Base-by-base conservation (phyloP, 768 basidiomycete genomes). In the Hygrocybe punicea region DNA sequence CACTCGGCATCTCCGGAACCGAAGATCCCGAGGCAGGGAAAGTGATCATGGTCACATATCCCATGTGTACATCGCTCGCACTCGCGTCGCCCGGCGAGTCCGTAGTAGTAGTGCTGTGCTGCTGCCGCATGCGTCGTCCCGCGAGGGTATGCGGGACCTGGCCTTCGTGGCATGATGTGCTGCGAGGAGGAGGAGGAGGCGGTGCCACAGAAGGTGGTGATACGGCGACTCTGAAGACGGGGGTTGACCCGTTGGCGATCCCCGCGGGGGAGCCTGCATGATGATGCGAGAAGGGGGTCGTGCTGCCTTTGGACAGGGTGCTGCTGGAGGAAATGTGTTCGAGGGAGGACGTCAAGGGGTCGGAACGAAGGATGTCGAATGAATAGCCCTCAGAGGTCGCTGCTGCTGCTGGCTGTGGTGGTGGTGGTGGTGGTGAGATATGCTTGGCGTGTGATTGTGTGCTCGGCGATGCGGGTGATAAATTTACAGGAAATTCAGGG, bases 311-410 rank as follows among this genome's bases (percentile, higher is more conserved):
- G 37, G 70, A 72, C 23, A 73, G 68, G 6, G 75, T 74, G 21
- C 68, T 72, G 63, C 74, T 77, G 34, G 78, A 75, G 6, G 75
- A 67, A 47, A 79, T 70, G 49, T 78, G 79, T 55, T 79, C 69
- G 11, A 79, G 71, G 9, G 78, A 78, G 4, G 73, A 63, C 2
- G 67, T 71, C 52, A 71, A 39, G 19, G 78, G 77, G 58, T 77
- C 73, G 5, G 79, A 74, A 14, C 76, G 72, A 37, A 78, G 70
- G 17, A 79, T 73, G 61, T 74, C 75, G 67, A 77, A 80, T 2
- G 76, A 76, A 61, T 70, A 76, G 25, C 10, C 16, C n/a, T 23
- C 19, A 47, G 4, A 17, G 33, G 25, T 29, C 10, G 11, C 29
- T 4, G 19, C 21, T n/a, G 49, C 8, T 50, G 49, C 16, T 25